Percentiles rank a stretch among this genome's conserved stretches.
These are phyloP conservation scores for Volvariella volvacea DNA, from an alignment of 1,284 basidiomycete genomes.

Conservation along the genomic window DNA sequence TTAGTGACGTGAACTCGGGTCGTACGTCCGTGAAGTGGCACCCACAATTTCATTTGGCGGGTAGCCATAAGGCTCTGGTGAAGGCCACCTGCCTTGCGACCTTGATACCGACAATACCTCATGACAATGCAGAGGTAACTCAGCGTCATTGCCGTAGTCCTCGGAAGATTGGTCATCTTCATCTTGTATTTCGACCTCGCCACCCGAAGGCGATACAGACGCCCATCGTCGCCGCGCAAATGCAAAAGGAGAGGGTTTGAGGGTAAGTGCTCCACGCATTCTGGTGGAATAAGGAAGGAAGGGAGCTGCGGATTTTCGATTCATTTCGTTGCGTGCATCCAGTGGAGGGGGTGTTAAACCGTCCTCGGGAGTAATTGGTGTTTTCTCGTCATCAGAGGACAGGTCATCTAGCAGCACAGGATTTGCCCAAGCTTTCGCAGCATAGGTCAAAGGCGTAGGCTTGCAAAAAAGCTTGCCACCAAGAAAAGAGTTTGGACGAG, in stretches of 20 bases:
- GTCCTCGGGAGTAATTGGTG: conserved; percentile 47
- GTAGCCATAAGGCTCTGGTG: too few species aligned
- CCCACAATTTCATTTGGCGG: too few species aligned
- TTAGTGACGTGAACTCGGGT: too few species aligned
- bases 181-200: neutral
- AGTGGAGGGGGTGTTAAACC: conserved; percentile 23
- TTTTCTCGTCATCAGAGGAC: conserved; percentile 38
- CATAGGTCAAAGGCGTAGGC: conserved; percentile 40
- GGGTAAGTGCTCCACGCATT: conserved; percentile 25
- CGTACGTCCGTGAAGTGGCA: too few species aligned
- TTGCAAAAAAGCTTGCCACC: conserved; percentile 35
- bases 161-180: conserved; percentile 1
- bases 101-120: too few species aligned
- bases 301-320: conserved; percentile 8
- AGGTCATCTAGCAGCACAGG: conserved; percentile 33
- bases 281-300: conserved; percentile 12
- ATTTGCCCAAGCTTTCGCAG: conserved; percentile 37
- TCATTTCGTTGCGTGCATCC: conserved; percentile 13
- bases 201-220: conserved; percentile 12
- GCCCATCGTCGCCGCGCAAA: conserved; percentile 32
- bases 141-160: too few species aligned
- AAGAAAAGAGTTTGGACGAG: conserved; percentile 30
- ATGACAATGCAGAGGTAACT: too few species aligned
- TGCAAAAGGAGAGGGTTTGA: conserved; percentile 30
- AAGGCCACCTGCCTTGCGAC: too few species aligned